A percentile compares a stretch with the other conserved stretches of the same genome.
Conservation (phyloP, 176 grass and related monocot species). For the Cymbopogon citratus region DNA sequence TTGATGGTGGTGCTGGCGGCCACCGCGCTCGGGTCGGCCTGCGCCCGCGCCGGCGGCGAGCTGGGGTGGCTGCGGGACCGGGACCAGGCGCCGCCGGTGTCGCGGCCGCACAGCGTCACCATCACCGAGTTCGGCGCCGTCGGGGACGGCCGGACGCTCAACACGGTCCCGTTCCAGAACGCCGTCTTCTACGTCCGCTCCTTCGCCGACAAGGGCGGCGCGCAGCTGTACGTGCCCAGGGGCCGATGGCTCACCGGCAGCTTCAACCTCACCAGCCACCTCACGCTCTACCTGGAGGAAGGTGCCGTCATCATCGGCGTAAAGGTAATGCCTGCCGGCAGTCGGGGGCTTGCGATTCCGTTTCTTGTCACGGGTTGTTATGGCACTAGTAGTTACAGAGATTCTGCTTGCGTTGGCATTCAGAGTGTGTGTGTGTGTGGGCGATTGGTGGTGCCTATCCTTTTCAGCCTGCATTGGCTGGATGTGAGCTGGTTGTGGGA, state of each 20-base stretch:
- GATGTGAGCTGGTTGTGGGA: constrained; percentile 21
- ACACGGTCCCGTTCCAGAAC: constrained; percentile 88
- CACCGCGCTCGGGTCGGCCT: no score
- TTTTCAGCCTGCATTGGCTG: constrained; percentile 38
- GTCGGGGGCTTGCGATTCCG: not conserved
- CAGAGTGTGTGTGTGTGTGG: not conserved
- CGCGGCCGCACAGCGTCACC: constrained; percentile 77
- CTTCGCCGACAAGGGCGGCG: constrained; percentile 87
- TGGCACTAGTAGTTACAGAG: constrained; percentile 15
- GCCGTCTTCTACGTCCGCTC: constrained; percentile 84
- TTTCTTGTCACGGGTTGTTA: constrained; percentile 22
- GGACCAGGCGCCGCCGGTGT: constrained; percentile 16
- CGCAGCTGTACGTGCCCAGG: constrained; percentile 83
- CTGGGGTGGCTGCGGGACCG: not conserved
- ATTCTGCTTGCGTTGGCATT: constrained; percentile 3
- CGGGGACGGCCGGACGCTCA: constrained; percentile 69
- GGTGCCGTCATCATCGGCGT: constrained; percentile 61
- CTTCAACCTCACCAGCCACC: constrained; percentile 86
- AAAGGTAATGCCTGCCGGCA: constrained; percentile 33
- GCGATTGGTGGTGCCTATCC: no score
- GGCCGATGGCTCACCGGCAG: constrained; percentile 93
- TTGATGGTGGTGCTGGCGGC: constrained; percentile 13
- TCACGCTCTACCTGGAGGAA: constrained; percentile 83
- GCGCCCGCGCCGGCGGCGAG: constrained; percentile 11
- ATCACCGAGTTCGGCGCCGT: constrained; percentile 94